Conservation (phyloP, 257 asterid species). For the Rehmannia glutinosa region DNA sequence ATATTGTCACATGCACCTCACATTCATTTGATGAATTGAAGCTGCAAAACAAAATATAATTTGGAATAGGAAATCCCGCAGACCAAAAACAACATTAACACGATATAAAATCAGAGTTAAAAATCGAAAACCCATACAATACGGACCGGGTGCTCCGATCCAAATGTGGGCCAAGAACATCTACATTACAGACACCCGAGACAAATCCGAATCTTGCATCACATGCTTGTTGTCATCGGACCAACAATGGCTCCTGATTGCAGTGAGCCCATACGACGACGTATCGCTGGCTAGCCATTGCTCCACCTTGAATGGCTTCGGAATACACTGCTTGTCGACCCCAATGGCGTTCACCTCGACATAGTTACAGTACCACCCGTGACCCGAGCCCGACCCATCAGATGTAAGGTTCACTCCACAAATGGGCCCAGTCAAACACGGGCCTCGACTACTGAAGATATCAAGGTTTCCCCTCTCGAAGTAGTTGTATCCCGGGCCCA, state of each 20-base stretch:
- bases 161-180: too few relatives aligned
- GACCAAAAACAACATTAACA: too few relatives aligned
- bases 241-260: slow-evolving; percentile 37
- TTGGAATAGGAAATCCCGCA: too few relatives aligned
- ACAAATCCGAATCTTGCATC: background rate
- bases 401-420: slow-evolving; percentile 66
- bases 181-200: slow-evolving; percentile 9
- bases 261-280: slow-evolving; percentile 52
- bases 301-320: slow-evolving; percentile 49
- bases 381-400: slow-evolving; percentile 59
- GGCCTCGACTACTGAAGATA: slow-evolving; percentile 66
- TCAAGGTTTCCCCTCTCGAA: slow-evolving; percentile 75
- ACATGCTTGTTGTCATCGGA: background rate
- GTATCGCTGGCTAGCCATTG: slow-evolving; percentile 70
- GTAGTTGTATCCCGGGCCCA: slow-evolving; percentile 58
- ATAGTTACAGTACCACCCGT: slow-evolving; percentile 71
- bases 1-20: too few relatives aligned
- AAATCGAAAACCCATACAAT: too few relatives aligned
- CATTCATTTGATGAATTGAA: too few relatives aligned
- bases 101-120: too few relatives aligned
- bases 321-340: slow-evolving; percentile 37
- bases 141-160: too few relatives aligned
- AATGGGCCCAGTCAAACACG: slow-evolving; percentile 52
- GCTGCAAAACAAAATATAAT: too few relatives aligned
- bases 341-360: slow-evolving; percentile 60